Percentiles rank a stretch among this genome's conserved stretches.
These are phyloP conservation scores for Micromonas commoda DNA, from an alignment of 139 green algal species.

Conservation along the genomic window DNA sequence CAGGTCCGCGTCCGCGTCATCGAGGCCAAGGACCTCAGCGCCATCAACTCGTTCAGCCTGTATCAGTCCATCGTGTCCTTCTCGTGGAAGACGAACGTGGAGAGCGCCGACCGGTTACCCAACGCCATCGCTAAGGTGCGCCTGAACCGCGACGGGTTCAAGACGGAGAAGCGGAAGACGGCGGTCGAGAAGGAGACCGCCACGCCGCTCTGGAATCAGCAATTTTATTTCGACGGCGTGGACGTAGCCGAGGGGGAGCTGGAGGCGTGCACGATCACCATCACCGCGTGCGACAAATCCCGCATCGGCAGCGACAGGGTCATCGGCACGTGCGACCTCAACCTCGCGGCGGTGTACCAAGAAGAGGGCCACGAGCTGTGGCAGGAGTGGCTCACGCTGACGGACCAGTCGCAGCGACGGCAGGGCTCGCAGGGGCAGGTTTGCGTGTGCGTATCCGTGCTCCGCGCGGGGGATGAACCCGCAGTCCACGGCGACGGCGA, in stretches of 20 bases:
- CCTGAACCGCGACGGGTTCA: neutral
- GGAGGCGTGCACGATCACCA: neutral
- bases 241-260: conserved; percentile 5
- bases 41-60: neutral
- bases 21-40: conserved; percentile 7
- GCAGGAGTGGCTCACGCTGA: conserved; percentile 6
- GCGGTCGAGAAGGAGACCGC: conserved; percentile 21
- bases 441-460: conserved; percentile 5
- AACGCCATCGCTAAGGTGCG: conserved; percentile 15
- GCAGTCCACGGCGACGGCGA: neutral
- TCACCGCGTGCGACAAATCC: neutral
- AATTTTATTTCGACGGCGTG: conserved; percentile 17
- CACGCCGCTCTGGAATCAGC: conserved; percentile 16
- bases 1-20: neutral
- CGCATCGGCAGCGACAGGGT: conserved; percentile 6
- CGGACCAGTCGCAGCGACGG: neutral
- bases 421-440: neutral
- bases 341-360: neutral
- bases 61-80: conserved; percentile 4
- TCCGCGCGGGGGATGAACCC: neutral
- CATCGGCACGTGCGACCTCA: neutral
- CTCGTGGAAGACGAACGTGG: neutral
- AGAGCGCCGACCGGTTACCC: neutral
- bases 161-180: neutral
- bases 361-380: neutral